Evolutionary conservation across 306 rosid species (phyloP).

Genomic region (Comarum palustre): DNA sequence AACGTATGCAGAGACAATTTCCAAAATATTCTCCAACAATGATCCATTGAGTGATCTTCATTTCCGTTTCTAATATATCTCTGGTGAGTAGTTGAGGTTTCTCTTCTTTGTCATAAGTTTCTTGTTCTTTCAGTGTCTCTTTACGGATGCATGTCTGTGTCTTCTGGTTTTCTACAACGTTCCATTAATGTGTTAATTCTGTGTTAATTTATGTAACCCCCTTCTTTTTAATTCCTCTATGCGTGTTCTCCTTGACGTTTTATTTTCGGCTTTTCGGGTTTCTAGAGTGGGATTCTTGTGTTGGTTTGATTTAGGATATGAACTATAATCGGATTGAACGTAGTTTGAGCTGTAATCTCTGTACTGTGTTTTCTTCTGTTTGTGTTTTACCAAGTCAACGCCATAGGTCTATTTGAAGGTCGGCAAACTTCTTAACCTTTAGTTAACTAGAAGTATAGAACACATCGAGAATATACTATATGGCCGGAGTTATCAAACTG

Average conservation of each 20-base stretch:
- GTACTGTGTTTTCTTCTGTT: not conserved
- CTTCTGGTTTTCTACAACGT: slow-evolving; percentile 3
- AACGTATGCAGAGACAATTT: not conserved
- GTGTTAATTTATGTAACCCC: not conserved
- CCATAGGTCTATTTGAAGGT: not conserved
- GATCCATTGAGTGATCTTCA: not conserved
- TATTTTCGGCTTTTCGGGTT: not conserved
- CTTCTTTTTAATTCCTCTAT: not conserved
- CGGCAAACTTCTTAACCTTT: not conserved
- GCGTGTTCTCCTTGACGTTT: not conserved
- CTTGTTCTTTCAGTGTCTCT: not conserved
- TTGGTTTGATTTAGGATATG: not conserved
- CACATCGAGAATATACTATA: not conserved
- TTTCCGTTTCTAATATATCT: not conserved
- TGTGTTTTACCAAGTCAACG: not conserved
- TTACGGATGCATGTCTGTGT: not conserved
- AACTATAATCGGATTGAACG: not conserved
- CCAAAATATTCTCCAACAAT: not conserved
- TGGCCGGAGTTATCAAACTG: not conserved
- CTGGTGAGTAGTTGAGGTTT: not conserved
- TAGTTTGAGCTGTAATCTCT: not conserved
- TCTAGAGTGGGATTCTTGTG: not conserved
- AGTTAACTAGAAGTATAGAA: not conserved
- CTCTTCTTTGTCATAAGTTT: not conserved
- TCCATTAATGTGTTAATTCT: not conserved